Percentiles rank a stretch among this genome's conserved stretches.
Evolutionary conservation across 306 rosid genomes (phyloP).

Genomic region (Prunus dulcis): DNA sequence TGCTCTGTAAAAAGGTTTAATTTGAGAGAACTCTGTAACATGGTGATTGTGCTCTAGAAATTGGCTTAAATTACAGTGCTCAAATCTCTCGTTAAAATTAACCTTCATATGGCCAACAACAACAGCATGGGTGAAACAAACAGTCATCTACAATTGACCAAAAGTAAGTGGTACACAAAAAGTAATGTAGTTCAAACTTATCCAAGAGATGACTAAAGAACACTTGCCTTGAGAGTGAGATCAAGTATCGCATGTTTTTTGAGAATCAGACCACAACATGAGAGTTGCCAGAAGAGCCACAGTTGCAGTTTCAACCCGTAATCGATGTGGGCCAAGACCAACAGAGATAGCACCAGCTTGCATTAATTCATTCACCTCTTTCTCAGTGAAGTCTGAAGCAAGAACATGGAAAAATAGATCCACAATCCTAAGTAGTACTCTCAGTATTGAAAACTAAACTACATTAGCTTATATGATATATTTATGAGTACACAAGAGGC

Average conservation of each 20-base stretch:
- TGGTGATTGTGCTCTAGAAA: background rate
- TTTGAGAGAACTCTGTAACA: background rate
- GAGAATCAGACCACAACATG: slow-evolving; percentile 84
- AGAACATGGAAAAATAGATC: slow-evolving; percentile 16
- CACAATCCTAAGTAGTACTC: background rate
- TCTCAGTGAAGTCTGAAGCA: slow-evolving; percentile 73
- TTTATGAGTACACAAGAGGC: background rate
- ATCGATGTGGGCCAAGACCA: slow-evolving; percentile 82
- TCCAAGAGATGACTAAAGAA: slow-evolving; percentile 15
- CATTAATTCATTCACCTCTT: slow-evolving; percentile 56
- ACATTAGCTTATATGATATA: background rate
- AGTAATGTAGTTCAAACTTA: background rate
- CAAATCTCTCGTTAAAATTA: background rate
- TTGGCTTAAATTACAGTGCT: background rate
- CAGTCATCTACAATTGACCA: background rate
- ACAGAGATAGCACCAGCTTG: slow-evolving; percentile 78
- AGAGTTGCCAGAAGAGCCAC: slow-evolving; percentile 71
- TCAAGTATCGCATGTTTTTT: slow-evolving; percentile 25
- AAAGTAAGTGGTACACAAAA: background rate
- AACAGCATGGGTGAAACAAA: background rate
- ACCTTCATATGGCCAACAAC: background rate
- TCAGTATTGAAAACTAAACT: background rate
- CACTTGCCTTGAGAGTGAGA: slow-evolving; percentile 23
- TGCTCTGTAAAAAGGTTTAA: background rate
- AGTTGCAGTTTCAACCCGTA: slow-evolving; percentile 92